A percentile compares a stretch with the other conserved stretches of the same genome.
phyloP scores from a whole-genome alignment of 148 eudicot species.

The Chenopodium suecicum region DNA sequence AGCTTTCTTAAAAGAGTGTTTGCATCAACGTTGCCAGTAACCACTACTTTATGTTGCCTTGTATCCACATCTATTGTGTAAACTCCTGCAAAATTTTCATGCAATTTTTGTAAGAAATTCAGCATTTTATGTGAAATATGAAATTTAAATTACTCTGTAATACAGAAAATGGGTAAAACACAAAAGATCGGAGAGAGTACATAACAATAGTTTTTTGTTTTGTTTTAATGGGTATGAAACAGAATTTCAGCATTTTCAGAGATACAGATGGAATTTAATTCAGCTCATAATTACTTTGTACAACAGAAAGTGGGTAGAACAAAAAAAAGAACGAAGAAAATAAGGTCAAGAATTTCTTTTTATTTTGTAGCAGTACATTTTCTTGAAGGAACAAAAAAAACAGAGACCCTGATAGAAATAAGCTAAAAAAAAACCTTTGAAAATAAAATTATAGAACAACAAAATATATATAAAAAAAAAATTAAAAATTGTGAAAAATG shows the following conservation, averaged over 20 bases:
- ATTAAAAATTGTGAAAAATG: background rate
- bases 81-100: constrained; percentile 45
- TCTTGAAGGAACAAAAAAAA: background rate
- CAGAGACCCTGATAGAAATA: background rate
- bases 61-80: constrained; percentile 50
- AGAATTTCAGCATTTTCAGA: too few species aligned
- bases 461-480: background rate
- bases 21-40: constrained; percentile 62
- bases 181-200: too few species aligned
- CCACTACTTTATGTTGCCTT: constrained; percentile 58
- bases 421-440: background rate
- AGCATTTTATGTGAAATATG: background rate
- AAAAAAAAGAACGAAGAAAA: background rate
- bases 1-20: constrained; percentile 54
- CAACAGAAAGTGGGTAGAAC: background rate
- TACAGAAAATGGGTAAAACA: too few species aligned
- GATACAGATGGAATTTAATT: too few species aligned
- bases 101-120: background rate
- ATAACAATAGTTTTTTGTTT: too few species aligned
- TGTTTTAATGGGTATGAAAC: too few species aligned
- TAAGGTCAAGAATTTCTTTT: too few species aligned
- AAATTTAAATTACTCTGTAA: background rate
- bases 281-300: background rate
- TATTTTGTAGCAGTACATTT: too few species aligned
- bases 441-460: background rate